Evolutionary conservation across 805 yeast species (phyloP), one percentile per base, ranked within the genome.

Genomic region (Debaryomyces maramus): DNA sequence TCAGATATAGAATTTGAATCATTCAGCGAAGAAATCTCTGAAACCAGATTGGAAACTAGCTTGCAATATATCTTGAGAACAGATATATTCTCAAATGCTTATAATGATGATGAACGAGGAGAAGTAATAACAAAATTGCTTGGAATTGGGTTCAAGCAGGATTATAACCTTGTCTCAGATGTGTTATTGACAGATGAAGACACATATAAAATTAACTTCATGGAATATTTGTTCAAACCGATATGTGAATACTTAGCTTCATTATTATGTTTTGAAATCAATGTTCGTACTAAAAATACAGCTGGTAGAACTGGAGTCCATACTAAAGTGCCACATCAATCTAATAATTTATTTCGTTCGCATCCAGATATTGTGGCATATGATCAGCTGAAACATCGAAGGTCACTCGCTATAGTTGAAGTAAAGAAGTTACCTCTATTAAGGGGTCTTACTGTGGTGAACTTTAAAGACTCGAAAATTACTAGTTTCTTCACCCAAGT

Each of bases 311-410:
- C 17, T 6, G 35, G 35, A 23, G 35, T 32, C 8, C 19, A 32
- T 4, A 32, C 35, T 20, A 32, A 14, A 32, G 35, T 32, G 7
- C 35, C 35, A 11, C 35, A 32, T 20, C 16, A 18, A 20, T 20
- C 27, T 5, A 32, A 32, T 11, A 27, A 32, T 21, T 20, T 32
- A 20, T 32, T 32, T 20, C 15, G 21, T 21, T 32, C 35, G 3
- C 23, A 32, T 16, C 35, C 35, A 7, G 27, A 32, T 32, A 32
- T 32, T 20, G 22, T 21, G n/a, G 35, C 35, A 6, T 32, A 32
- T 21, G 11, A 15, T 9, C 18, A 32, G 4, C 11, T 13, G 8
- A 15, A 11, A n/a, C 8, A 13, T 13, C 4, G 5, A 11, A 10
- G 23, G 10, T 13, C 35, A 3, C 23, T 32, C 8, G 35, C 17